These are phyloP conservation scores for Aspergillus unguis DNA, from an alignment of 2,329 filamentous ascomycete species.

Conservation along the genomic window DNA sequence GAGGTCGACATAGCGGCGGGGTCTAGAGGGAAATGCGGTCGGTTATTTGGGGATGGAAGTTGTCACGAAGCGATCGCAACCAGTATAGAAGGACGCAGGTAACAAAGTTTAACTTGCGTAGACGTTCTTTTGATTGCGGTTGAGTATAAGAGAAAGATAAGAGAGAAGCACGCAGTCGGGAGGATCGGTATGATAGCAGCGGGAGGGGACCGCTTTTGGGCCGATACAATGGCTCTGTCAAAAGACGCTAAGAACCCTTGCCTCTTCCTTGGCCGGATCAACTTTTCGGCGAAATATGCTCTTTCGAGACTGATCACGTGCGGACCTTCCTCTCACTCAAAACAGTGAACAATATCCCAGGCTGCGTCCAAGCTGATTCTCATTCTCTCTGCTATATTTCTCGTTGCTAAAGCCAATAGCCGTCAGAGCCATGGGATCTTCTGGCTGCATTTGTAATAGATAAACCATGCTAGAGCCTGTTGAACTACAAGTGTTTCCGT, in stretches of 20 bases:
- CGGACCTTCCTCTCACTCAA: background rate
- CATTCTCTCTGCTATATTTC: background rate
- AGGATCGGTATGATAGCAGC: background rate
- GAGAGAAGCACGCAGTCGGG: background rate
- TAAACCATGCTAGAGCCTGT: slow-evolving; percentile 27
- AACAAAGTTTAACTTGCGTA: too few relatives aligned
- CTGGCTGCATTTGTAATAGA: background rate
- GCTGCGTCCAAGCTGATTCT: background rate
- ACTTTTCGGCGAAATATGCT: slow-evolving; percentile 4
- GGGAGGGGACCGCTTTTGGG: slow-evolving; percentile 8
- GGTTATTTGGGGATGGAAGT: slow-evolving; percentile 7
- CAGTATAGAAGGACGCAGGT: background rate
- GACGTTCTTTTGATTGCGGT: too few relatives aligned
- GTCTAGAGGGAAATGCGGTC: slow-evolving; percentile 12
- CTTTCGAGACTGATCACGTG: background rate
- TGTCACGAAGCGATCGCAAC: background rate
- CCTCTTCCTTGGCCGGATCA: slow-evolving; percentile 1
- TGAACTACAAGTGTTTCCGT: slow-evolving; percentile 48
- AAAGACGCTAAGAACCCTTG: background rate
- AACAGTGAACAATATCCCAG: slow-evolving; percentile 1
- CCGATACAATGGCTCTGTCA: slow-evolving; percentile 6
- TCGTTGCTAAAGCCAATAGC: background rate
- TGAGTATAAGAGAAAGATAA: background rate
- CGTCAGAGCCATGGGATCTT: background rate
- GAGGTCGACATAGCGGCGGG: slow-evolving; percentile 74